Conservation (phyloP, 306 rosid genomes). For the Citrullus mucosospermus region DNA sequence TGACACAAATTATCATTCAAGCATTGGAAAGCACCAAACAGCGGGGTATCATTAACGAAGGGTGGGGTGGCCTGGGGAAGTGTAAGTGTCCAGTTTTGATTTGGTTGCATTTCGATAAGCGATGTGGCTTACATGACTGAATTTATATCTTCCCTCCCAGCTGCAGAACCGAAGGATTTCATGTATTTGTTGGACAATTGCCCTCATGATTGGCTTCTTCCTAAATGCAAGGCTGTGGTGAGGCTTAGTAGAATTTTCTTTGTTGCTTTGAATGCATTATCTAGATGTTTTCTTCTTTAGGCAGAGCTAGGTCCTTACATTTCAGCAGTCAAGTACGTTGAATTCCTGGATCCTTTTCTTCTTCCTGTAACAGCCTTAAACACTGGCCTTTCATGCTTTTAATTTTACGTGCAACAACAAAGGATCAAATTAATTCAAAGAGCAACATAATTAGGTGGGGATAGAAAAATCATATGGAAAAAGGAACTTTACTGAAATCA, state of each 20-base stretch:
- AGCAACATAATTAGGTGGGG: neutral
- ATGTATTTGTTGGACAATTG: constrained; percentile 71
- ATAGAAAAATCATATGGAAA: neutral
- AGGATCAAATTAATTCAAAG: neutral
- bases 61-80: constrained; percentile 99
- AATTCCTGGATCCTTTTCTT: neutral
- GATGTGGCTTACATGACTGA: constrained; percentile 7
- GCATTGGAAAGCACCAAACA: constrained; percentile 83
- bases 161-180: constrained; percentile 72
- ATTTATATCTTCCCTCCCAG: constrained; percentile 30
- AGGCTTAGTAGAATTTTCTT: constrained; percentile 17
- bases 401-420: neutral
- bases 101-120: neutral
- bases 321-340: neutral
- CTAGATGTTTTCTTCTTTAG: neutral
- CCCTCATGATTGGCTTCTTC: constrained; percentile 98
- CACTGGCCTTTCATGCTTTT: neutral
- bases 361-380: neutral
- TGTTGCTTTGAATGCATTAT: neutral
- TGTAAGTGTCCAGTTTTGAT: constrained; percentile 38
- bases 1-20: constrained; percentile 83
- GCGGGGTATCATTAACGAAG: constrained; percentile 94
- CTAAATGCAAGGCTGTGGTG: constrained; percentile 98
- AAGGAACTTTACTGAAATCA: neutral
- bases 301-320: neutral